Conservation (phyloP, 208 protist genomes). For the Crithidia acanthocephali region DNA sequence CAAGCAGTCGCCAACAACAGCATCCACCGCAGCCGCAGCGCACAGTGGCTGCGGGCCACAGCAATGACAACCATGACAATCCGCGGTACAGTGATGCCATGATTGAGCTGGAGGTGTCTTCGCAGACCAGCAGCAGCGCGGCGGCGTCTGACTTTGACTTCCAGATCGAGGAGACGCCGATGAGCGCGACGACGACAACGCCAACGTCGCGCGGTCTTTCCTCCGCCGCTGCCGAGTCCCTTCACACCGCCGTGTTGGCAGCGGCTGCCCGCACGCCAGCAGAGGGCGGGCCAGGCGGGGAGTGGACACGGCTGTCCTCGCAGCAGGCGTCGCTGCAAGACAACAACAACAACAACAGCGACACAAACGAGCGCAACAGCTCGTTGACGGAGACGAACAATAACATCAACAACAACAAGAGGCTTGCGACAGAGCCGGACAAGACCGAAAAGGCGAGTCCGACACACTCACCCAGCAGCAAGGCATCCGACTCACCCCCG, state of each 20-base stretch:
- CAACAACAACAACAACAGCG: background rate
- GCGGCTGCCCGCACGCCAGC: background rate
- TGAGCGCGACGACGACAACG: background rate
- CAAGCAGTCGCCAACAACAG: too few relatives aligned
- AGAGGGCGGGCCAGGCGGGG: background rate
- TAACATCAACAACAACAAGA: background rate
- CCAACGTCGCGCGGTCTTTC: constrained; percentile 5
- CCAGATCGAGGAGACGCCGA: constrained; percentile 11
- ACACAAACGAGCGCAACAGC: background rate
- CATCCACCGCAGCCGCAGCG: too few relatives aligned
- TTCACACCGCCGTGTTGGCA: background rate
- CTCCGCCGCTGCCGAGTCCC: background rate
- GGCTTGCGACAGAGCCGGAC: background rate
- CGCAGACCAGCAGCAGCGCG: constrained; percentile 3
- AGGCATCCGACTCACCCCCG: background rate
- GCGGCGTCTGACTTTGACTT: constrained; percentile 11
- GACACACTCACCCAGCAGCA: background rate
- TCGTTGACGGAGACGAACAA: too few relatives aligned
- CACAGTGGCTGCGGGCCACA: too few relatives aligned
- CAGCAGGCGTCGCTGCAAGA: background rate
- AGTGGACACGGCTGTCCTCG: constrained; percentile 1
- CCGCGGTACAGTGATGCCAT: background rate
- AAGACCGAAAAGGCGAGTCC: background rate
- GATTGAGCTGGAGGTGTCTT: background rate
- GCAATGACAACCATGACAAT: background rate